A percentile compares a stretch with the other conserved stretches of the same genome.
Conservation (phyloP, 1,139 yeast genomes). For the Geotrichum fermentans region DNA sequence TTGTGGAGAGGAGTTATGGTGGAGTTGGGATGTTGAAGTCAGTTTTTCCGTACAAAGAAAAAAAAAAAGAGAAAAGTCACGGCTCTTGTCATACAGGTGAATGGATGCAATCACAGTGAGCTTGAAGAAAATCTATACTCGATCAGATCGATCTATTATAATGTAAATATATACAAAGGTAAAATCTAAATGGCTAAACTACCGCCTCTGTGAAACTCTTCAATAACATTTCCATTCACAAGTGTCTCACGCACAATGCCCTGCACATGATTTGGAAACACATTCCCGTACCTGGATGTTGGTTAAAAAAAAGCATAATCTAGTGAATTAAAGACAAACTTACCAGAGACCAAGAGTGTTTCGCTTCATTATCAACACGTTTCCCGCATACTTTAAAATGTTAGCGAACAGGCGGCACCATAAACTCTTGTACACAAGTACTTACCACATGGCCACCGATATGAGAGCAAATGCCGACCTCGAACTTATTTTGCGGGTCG, state of each 20-base stretch:
- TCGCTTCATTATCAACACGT: slow-evolving; percentile 44
- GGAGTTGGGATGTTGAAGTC: too few relatives aligned
- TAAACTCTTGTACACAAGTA: too few relatives aligned
- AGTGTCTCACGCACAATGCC: slow-evolving; percentile 58
- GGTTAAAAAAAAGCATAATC: neutral
- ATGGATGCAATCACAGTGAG: too few relatives aligned
- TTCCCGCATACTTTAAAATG: slow-evolving; percentile 67
- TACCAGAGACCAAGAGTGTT: slow-evolving; percentile 49
- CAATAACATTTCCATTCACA: slow-evolving; percentile 45
- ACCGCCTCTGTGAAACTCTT: slow-evolving; percentile 51
- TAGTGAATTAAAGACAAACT: neutral
- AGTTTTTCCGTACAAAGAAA: too few relatives aligned
- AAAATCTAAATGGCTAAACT: too few relatives aligned
- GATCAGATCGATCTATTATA: too few relatives aligned
- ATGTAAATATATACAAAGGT: too few relatives aligned
- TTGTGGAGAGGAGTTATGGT: too few relatives aligned
- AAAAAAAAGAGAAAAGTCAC: too few relatives aligned
- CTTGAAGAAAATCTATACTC: too few relatives aligned
- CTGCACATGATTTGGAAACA: slow-evolving; percentile 58
- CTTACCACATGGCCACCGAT: slow-evolving; percentile 61
- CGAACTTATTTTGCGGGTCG: slow-evolving; percentile 34
- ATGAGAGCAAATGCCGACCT: slow-evolving; percentile 60
- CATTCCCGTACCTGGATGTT: slow-evolving; percentile 51
- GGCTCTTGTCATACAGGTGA: too few relatives aligned
- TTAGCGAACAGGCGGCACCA: too few relatives aligned